Conservation (phyloP, 2,329 filamentous ascomycete genomes). For the Eutypella sp. region DNA sequence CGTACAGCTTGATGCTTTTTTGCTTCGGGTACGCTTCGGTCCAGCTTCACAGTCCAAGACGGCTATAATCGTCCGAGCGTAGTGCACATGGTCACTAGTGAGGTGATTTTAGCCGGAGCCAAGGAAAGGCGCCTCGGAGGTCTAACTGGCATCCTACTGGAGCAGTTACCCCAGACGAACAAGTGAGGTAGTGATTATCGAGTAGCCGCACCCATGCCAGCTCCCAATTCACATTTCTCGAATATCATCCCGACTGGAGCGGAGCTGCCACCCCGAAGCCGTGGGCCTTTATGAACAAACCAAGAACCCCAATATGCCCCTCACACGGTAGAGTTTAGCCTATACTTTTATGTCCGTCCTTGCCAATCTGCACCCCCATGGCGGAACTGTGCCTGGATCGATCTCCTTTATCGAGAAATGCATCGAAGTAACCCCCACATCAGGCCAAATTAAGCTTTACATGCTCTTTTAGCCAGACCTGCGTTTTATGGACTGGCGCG, state of each 20-base stretch:
- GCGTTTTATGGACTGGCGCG: background rate
- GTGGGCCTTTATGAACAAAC: background rate
- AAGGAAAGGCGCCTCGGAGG: background rate
- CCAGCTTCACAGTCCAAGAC: no score
- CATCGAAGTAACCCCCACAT: background rate
- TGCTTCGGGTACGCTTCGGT: no score
- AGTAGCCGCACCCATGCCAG: background rate
- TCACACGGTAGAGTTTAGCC: background rate
- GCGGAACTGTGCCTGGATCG: background rate
- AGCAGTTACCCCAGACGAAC: background rate
- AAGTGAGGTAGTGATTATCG: background rate
- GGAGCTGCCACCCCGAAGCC: background rate
- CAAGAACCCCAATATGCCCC: background rate
- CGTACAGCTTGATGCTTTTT: no score
- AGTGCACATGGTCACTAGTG: background rate
- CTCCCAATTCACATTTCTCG: background rate
- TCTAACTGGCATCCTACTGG: background rate
- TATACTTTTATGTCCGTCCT: background rate
- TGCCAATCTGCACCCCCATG: background rate
- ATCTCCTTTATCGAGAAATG: background rate
- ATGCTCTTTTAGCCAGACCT: background rate
- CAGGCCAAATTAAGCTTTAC: background rate
- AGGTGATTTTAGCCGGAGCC: background rate
- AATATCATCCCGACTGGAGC: background rate
- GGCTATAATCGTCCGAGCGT: no score